These are phyloP conservation scores for Calocera viscosa DNA, from an alignment of 768 basidiomycete genomes.

Conservation along the genomic window DNA sequence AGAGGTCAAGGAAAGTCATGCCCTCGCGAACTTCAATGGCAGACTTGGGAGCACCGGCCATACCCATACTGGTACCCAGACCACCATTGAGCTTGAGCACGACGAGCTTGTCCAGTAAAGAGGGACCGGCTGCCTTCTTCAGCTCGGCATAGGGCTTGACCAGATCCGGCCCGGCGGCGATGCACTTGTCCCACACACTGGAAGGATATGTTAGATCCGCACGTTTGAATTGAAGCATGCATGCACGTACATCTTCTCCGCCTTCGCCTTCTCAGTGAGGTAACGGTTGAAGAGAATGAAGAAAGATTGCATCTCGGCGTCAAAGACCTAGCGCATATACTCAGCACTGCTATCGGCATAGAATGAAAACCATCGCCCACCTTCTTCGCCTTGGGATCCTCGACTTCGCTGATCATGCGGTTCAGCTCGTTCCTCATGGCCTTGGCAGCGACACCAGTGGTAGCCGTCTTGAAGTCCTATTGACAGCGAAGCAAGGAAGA, in stretches of 20 bases:
- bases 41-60: conserved; percentile 74
- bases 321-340: conserved; percentile 51
- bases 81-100: conserved; percentile 94
- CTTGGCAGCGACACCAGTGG: conserved; percentile 84
- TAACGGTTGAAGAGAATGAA: conserved; percentile 94
- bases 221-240: neutral
- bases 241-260: conserved; percentile 62
- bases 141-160: conserved; percentile 73
- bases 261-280: conserved; percentile 76
- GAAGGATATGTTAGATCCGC: neutral
- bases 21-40: conserved; percentile 94
- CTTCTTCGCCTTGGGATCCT: conserved; percentile 70
- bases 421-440: conserved; percentile 98
- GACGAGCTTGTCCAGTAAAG: conserved; percentile 80
- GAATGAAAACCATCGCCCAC: conserved; percentile 30
- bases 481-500: neutral
- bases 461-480: conserved; percentile 88
- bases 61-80: conserved; percentile 84
- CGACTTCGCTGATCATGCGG: conserved; percentile 76
- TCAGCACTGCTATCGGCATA: neutral
- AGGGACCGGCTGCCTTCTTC: conserved; percentile 42
- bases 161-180: conserved; percentile 73
- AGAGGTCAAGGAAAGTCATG: conserved; percentile 94
- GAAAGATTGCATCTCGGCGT: conserved; percentile 92
- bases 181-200: conserved; percentile 83